Conservation (phyloP, 2,329 filamentous ascomycete genomes). For the Dactylella cylindrospora region DNA sequence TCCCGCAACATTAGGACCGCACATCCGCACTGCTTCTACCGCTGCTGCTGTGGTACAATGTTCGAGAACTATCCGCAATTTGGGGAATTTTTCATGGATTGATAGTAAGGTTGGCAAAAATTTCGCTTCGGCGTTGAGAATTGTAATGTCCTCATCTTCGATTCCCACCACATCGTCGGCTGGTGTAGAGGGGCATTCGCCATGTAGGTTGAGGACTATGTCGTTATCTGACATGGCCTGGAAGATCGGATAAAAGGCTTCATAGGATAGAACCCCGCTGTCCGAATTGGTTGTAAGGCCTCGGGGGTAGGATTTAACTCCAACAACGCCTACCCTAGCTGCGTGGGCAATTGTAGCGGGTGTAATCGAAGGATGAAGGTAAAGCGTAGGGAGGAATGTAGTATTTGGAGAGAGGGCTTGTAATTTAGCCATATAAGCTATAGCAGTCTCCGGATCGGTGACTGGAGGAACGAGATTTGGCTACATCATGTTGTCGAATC, state of each 20-base stretch:
- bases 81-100: slow-evolving; percentile 74
- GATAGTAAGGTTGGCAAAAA: slow-evolving; percentile 79
- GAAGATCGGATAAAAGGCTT: slow-evolving; percentile 75
- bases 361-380: slow-evolving; percentile 65
- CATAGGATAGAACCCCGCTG: slow-evolving; percentile 69
- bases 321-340: slow-evolving; percentile 68
- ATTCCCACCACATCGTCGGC: slow-evolving; percentile 32
- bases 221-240: slow-evolving; percentile 82
- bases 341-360: slow-evolving; percentile 72
- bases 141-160: slow-evolving; percentile 54
- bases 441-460: slow-evolving; percentile 63
- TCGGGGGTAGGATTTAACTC: slow-evolving; percentile 70
- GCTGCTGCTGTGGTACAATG: slow-evolving; percentile 86
- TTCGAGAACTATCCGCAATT: slow-evolving; percentile 70
- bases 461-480: slow-evolving; percentile 68
- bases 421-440: slow-evolving; percentile 67
- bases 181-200: slow-evolving; percentile 69
- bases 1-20: slow-evolving; percentile 73
- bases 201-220: slow-evolving; percentile 89
- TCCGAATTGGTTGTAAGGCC: slow-evolving; percentile 68
- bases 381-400: slow-evolving; percentile 73
- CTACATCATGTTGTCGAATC: slow-evolving; percentile 55
- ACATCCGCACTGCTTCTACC: slow-evolving; percentile 72
- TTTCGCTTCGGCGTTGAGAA: slow-evolving; percentile 69
- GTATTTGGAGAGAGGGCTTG: slow-evolving; percentile 64